Conservation (phyloP, 1,139 yeast species). For the Diutina ranongensis region DNA sequence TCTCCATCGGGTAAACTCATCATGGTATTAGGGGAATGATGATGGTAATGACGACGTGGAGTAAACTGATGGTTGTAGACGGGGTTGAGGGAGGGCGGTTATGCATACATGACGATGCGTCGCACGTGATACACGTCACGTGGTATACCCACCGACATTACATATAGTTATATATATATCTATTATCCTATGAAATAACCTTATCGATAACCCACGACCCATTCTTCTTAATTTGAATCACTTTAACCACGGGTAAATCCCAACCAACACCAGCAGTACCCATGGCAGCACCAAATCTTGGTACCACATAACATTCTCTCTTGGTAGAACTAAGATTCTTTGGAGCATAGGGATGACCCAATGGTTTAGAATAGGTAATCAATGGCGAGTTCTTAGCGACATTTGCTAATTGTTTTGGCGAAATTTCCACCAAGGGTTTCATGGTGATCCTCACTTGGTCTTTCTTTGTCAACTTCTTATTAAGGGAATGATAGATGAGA, state of each 20-base stretch:
- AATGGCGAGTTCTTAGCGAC: conserved; percentile 65
- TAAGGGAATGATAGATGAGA: conserved; percentile 57
- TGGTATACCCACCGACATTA: not conserved
- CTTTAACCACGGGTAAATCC: conserved; percentile 83
- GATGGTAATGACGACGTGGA: too few species aligned
- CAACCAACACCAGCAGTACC: conserved; percentile 86
- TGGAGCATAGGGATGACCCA: conserved; percentile 86
- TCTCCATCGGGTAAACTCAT: conserved; percentile 34
- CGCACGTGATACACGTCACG: not conserved
- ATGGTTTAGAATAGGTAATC: conserved; percentile 77
- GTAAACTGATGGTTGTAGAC: not conserved
- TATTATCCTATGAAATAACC: not conserved
- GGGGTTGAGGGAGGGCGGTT: too few species aligned
- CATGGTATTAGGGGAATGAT: not conserved
- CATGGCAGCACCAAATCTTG: conserved; percentile 75
- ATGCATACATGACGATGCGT: not conserved
- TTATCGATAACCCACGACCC: conserved; percentile 47
- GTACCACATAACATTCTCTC: conserved; percentile 83
- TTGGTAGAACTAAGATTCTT: conserved; percentile 49
- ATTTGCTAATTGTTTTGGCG: conserved; percentile 66
- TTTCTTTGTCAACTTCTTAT: conserved; percentile 29
- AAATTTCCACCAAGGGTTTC: conserved; percentile 65
- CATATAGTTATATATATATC: not conserved
- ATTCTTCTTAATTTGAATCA: conserved; percentile 48
- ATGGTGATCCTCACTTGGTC: conserved; percentile 27